Evolutionary conservation across 2,329 filamentous ascomycete genomes (phyloP), one percentile per base, ranked within the genome.

Genomic region (Ustulina deusta): DNA sequence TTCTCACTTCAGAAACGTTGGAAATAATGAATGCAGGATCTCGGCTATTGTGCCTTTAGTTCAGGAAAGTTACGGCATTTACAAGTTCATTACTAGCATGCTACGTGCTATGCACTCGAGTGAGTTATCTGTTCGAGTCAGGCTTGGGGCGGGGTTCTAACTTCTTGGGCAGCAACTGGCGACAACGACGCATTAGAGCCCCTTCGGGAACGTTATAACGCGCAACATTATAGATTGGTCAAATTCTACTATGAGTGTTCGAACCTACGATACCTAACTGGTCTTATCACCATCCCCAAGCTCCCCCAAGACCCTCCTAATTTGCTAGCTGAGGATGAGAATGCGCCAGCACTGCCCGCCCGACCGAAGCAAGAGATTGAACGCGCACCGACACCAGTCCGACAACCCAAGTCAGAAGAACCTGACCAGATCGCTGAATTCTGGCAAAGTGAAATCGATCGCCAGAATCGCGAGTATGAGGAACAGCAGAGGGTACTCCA

Each of bases 1-100:
- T 82, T 96, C 96, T 4, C 94, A 98, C 81, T 98, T 99, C 82
- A 90, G 94, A 68, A 89, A 90, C 72, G 92, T 94, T 29, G 90
- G 92, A 55, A 97, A 97, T 82, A 99, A 98, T 76, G 96, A 99
- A 80, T 98, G 95, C 80, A 89, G 95, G 69, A 99, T 99, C 76
- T 97, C 95, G 15, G 93, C 96, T 1, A 83, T 99, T 61, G 94
- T 98, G 25, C 93, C 94, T 2, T 84, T 99, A 49, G 96, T 99
- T 2, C 93, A 97, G 79, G 96, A 99, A 83, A 98, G 94, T 79
- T 99, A 98, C 81, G 96, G 96, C 55, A 98, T 99, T 74, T 99
- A 99, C 86, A 98, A 98, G 81, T 99, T 99, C 79, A 94, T 97
- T 72, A 99, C 96, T 0, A 99, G 96, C 91, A 99, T 99, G 96